Evolutionary conservation across 148 eudicot species (phyloP).

Genomic region (Fallopia convolvulus): DNA sequence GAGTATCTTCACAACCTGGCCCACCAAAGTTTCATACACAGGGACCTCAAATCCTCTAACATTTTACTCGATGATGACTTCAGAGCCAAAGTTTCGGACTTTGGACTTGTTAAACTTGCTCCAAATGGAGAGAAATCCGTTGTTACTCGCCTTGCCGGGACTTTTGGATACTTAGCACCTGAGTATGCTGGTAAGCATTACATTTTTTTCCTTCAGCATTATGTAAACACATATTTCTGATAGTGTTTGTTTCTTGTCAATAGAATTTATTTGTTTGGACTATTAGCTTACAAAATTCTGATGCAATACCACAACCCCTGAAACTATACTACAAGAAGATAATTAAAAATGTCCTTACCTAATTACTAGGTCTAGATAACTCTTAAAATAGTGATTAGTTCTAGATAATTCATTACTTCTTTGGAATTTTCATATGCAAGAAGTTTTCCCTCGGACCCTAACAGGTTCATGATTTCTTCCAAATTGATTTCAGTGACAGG

Average conservation of each 20-base stretch:
- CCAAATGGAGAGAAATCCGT: slow-evolving; percentile 87
- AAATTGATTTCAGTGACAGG: slow-evolving; percentile 59
- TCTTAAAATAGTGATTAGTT: too few relatives aligned
- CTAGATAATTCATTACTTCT: too few relatives aligned
- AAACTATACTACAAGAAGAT: too few relatives aligned
- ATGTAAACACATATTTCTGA: not conserved
- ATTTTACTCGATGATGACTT: slow-evolving; percentile 91
- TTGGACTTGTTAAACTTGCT: slow-evolving; percentile 95
- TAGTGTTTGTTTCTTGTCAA: not conserved
- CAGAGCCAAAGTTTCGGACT: slow-evolving; percentile 87
- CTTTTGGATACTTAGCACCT: slow-evolving; percentile 97
- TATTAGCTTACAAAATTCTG: not conserved
- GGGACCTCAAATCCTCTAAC: slow-evolving; percentile 94
- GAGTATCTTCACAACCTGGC: slow-evolving; percentile 88
- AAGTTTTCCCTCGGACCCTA: not conserved
- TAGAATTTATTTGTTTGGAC: not conserved
- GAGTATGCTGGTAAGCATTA: slow-evolving; percentile 89
- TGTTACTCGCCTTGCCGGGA: slow-evolving; percentile 88
- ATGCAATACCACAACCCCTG: too few relatives aligned
- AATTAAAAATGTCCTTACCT: too few relatives aligned
- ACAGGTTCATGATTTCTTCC: not conserved
- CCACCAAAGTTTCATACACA: slow-evolving; percentile 90
- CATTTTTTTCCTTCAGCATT: not conserved
- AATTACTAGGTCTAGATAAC: too few relatives aligned
- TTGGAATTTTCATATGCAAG: too few relatives aligned